Evolutionary conservation across 768 basidiomycete species (phyloP).

Genomic region (Dioszegia hungarica): DNA sequence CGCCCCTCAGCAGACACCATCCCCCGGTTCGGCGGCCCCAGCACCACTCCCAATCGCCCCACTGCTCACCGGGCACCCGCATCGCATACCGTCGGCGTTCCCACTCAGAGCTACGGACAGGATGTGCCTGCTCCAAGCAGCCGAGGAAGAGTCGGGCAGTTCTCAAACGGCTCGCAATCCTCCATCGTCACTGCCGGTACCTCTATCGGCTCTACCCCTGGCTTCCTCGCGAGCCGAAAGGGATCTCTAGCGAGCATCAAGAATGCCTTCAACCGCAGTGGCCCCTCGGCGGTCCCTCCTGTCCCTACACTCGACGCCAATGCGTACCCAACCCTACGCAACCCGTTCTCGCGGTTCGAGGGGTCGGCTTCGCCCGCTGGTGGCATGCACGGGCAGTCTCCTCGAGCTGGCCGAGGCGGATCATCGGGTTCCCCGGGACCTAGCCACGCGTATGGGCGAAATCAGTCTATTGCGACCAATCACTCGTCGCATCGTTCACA

Average conservation of each 20-base stretch:
- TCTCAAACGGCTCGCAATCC: slow-evolving; percentile 37
- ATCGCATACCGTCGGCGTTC: slow-evolving; percentile 23
- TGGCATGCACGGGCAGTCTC: slow-evolving; percentile 12
- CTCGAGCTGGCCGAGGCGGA: slow-evolving; percentile 13
- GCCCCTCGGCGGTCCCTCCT: slow-evolving; percentile 19
- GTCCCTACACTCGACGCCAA: slow-evolving; percentile 26
- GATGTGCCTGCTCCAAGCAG: slow-evolving; percentile 6
- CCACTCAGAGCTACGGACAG: slow-evolving; percentile 7
- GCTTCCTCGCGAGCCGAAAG: slow-evolving; percentile 30
- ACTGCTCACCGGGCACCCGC: slow-evolving; percentile 21
- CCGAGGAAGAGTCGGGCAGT: slow-evolving; percentile 24
- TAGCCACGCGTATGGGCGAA: slow-evolving; percentile 21
- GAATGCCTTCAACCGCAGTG: slow-evolving; percentile 38
- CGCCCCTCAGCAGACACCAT: slow-evolving; percentile 16
- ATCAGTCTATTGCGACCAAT: slow-evolving; percentile 25
- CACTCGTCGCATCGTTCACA: slow-evolving; percentile 25
- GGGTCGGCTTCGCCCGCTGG: slow-evolving; percentile 25
- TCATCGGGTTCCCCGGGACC: slow-evolving; percentile 15
- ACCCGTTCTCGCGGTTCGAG: slow-evolving; percentile 41
- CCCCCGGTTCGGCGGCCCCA: slow-evolving; percentile 7
- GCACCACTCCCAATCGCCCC: slow-evolving; percentile 24
- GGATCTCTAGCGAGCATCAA: slow-evolving; percentile 36
- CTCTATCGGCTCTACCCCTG: slow-evolving; percentile 20
- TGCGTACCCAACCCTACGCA: slow-evolving; percentile 41
- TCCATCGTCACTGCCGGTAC: slow-evolving; percentile 28